Base-by-base conservation (phyloP, 2,329 filamentous ascomycete species). In the Ploettnerulaceae sp. region DNA sequence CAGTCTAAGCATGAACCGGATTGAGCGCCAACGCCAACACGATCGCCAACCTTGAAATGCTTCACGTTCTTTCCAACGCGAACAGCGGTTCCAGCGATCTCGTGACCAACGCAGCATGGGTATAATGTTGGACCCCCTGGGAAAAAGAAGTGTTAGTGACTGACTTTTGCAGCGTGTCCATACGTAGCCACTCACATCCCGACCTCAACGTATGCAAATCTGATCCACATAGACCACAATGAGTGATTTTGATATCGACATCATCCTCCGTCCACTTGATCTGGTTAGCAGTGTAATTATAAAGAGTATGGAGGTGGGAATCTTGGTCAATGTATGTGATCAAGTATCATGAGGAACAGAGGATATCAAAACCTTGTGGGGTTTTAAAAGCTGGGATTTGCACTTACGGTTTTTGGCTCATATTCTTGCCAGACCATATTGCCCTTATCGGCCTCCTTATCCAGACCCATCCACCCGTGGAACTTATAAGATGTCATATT, bases 11-110 rank as follows among this genome's bases (percentile, higher is more conserved):
- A 79, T 7, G 72, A 67, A 32, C 58, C 60, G 22, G 69, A 71
- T 54, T 77, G 74, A 5, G 74, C 73, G 45, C 75, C 74, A 28
- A 77, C 66, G 26, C 74, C 75, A 18, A 75, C 71, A 9, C 75
- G 67, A 49, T 81, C 77, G 29, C 78, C 76, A 20, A 76, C 47
- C 36, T 70, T 67, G 57, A 78, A 67, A 20, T 68, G 58, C 21
- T 59, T 65, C 5, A 71, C 64, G 20, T 64, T 60, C 9, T 63
- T 61, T 6, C 73, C 74, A 26, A 76, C 61, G n/a, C 67, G 68
- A 15, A 70, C 66, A 4, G 69, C 70, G 11, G 57, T 67, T 6
- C 74, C 74, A 49, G 73, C 65, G 24, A 77, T 71, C 49, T 77
- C 74, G 55, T 77, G 74, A 20, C 74, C 74, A 8, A 73, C 69